Conservation (phyloP, 2,329 filamentous ascomycete genomes). For the Metarhizium guizhouense region DNA sequence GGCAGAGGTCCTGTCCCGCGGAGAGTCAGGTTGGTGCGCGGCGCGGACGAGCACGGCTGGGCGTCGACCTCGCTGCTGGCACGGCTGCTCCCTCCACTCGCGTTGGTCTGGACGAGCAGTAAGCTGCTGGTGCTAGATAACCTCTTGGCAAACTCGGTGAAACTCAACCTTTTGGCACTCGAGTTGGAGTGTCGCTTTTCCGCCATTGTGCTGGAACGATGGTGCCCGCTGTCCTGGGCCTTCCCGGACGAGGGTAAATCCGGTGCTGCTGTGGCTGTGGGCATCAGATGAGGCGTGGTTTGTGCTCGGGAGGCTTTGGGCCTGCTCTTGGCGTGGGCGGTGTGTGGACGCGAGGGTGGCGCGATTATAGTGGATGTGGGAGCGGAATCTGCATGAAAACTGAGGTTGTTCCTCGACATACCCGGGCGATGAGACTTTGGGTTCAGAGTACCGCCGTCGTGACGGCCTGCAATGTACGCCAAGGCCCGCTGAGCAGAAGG, state of each 20-base stretch:
- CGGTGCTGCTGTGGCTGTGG: slow-evolving; percentile 13
- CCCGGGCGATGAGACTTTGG: slow-evolving; percentile 22
- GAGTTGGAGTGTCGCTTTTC: slow-evolving; percentile 45
- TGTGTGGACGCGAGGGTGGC: slow-evolving; percentile 39
- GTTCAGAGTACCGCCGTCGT: slow-evolving; percentile 19
- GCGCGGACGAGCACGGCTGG: slow-evolving; percentile 25
- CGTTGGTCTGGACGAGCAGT: slow-evolving; percentile 50
- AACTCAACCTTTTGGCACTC: slow-evolving; percentile 49
- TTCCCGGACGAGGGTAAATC: slow-evolving; percentile 12
- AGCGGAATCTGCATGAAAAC: slow-evolving; percentile 20
- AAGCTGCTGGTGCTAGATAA: slow-evolving; percentile 53
- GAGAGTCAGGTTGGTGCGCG: slow-evolving; percentile 33
- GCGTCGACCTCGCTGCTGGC: slow-evolving; percentile 36
- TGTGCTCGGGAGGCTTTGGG: slow-evolving; percentile 34
- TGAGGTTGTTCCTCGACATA: slow-evolving; percentile 21
- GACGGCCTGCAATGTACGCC: slow-evolving; percentile 39
- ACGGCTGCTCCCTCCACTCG: slow-evolving; percentile 37
- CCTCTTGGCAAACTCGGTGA: slow-evolving; percentile 52
- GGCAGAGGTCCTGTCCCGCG: slow-evolving; percentile 19
- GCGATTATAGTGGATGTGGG: slow-evolving; percentile 9
- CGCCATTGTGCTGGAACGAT: slow-evolving; percentile 8
- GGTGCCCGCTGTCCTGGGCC: slow-evolving; percentile 19
- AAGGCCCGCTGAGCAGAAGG: slow-evolving; percentile 40
- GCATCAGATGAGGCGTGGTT: slow-evolving; percentile 38
- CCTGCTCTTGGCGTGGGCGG: slow-evolving; percentile 39